A percentile compares a stretch with the other conserved stretches of the same genome.
Conservation (phyloP, 345 rosid genomes). For the Pugionium dolabratum region DNA sequence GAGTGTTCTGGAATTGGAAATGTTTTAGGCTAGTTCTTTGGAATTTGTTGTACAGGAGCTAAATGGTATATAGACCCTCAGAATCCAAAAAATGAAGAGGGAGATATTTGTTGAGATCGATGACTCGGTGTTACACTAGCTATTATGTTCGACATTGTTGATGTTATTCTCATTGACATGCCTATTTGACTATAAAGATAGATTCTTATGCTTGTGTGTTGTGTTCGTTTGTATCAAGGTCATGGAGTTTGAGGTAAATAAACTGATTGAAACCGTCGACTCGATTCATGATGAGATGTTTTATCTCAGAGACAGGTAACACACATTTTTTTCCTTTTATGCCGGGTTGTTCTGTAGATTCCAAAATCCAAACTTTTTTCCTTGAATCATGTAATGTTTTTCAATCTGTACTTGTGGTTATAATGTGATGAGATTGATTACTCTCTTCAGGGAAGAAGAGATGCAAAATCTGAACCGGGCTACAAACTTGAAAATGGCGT, state of each 20-base stretch:
- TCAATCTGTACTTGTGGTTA: background rate
- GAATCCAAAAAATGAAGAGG: background rate
- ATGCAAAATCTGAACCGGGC: slow-evolving; percentile 74
- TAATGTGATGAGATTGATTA: slow-evolving; percentile 1
- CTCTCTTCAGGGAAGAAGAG: slow-evolving; percentile 66
- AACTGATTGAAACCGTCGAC: slow-evolving; percentile 59
- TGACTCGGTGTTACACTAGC: too few relatives aligned
- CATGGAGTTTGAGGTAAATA: slow-evolving; percentile 84
- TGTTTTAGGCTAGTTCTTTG: slow-evolving; percentile 10
- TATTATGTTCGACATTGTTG: background rate
- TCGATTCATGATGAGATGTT: slow-evolving; percentile 86
- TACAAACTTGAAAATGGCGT: slow-evolving; percentile 68
- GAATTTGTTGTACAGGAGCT: background rate
- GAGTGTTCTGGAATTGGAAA: background rate
- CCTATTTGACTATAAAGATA: too few relatives aligned
- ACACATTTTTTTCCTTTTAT: background rate
- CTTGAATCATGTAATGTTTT: background rate
- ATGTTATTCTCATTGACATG: background rate
- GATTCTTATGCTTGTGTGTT: slow-evolving; percentile 27
- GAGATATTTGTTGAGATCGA: slow-evolving; percentile 6
- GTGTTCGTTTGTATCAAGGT: slow-evolving; percentile 45
- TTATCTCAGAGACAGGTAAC: slow-evolving; percentile 85
- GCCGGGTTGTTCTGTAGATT: background rate
- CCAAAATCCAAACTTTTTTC: background rate
- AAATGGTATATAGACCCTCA: background rate